phyloP scores from a whole-genome alignment of 768 basidiomycete species.

The Mycena vitilis region DNA sequence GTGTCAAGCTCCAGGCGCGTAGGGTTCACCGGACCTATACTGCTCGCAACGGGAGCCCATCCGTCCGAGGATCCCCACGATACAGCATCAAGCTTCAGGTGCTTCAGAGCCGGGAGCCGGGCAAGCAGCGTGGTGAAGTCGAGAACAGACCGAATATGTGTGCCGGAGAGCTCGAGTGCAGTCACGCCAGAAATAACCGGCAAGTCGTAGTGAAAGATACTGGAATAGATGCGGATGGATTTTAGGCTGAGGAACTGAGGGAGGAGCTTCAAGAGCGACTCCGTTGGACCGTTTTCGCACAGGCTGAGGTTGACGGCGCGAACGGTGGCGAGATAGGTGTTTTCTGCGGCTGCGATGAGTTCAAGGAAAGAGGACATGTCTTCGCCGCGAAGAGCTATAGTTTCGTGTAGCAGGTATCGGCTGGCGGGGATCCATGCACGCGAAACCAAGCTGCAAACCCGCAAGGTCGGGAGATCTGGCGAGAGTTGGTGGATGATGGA shows the following conservation, averaged over 20 bases:
- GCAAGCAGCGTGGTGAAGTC: not conserved
- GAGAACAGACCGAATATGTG: not conserved
- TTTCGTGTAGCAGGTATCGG: constrained; percentile 5
- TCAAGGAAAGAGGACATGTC: constrained; percentile 1
- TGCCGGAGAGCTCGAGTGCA: not conserved
- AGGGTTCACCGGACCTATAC: not conserved
- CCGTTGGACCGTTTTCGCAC: constrained; percentile 1
- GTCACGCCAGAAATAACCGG: not conserved
- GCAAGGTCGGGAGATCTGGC: not conserved
- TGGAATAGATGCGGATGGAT: not conserved
- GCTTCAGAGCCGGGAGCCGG: not conserved
- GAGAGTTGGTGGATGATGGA: constrained; percentile 2
- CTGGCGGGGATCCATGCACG: constrained; percentile 18
- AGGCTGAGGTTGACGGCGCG: constrained; percentile 7
- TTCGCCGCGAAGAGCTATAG: constrained; percentile 7
- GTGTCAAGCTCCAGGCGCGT: not conserved
- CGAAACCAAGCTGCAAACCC: constrained; percentile 9
- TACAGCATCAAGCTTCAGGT: not conserved
- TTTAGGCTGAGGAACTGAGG: constrained; percentile 6
- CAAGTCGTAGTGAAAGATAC: constrained; percentile 5
- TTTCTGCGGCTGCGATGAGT: constrained; percentile 10
- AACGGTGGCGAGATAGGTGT: constrained; percentile 5
- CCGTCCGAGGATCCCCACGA: not conserved
- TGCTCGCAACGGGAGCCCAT: not conserved
- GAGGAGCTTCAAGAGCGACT: not conserved